Percentiles rank a stretch among this genome's conserved stretches.
Conservation (phyloP, 2,329 filamentous ascomycete genomes). For the Fusarium metavorans region DNA sequence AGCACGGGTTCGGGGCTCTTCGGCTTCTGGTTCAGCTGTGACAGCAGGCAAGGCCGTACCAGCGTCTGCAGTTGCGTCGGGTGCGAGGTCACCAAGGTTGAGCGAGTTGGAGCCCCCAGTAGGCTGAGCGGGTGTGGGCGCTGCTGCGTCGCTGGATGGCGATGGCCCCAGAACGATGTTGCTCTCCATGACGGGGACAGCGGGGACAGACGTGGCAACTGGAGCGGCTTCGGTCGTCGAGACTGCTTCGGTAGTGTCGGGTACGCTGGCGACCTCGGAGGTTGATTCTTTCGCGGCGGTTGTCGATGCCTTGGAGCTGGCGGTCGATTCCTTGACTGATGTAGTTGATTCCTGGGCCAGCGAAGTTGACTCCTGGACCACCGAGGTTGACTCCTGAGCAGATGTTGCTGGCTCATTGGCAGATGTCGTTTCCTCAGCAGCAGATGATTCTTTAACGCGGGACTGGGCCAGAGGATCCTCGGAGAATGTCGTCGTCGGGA, state of each 20-base stretch:
- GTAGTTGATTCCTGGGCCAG: not conserved
- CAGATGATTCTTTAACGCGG: slow-evolving; percentile 3
- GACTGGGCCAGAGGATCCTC: slow-evolving; percentile 28
- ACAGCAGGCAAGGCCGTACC: slow-evolving; percentile 24
- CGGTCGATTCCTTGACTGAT: not conserved
- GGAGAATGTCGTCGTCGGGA: slow-evolving; percentile 47
- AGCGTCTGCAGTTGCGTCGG: slow-evolving; percentile 23
- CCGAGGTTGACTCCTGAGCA: not conserved
- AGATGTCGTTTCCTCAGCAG: not conserved
- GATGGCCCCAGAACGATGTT: slow-evolving; percentile 40
- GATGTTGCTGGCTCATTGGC: not conserved
- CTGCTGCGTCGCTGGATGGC: not conserved
- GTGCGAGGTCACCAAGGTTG: slow-evolving; percentile 39
- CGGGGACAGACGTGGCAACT: slow-evolving; percentile 14
- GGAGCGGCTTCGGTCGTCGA: not conserved
- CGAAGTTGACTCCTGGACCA: not conserved
- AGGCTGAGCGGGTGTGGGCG: slow-evolving; percentile 6
- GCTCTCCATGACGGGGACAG: slow-evolving; percentile 27
- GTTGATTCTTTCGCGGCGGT: not conserved
- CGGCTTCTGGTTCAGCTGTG: slow-evolving; percentile 31
- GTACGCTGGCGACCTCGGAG: not conserved
- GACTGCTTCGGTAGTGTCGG: slow-evolving; percentile 6
- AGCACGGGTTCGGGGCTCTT: slow-evolving; percentile 24
- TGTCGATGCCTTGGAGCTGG: not conserved
- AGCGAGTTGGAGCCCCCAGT: slow-evolving; percentile 28